Percentiles rank a stretch among this genome's conserved stretches.
Evolutionary conservation across 768 basidiomycete genomes (phyloP).

Genomic region (Sarcodon sp.): DNA sequence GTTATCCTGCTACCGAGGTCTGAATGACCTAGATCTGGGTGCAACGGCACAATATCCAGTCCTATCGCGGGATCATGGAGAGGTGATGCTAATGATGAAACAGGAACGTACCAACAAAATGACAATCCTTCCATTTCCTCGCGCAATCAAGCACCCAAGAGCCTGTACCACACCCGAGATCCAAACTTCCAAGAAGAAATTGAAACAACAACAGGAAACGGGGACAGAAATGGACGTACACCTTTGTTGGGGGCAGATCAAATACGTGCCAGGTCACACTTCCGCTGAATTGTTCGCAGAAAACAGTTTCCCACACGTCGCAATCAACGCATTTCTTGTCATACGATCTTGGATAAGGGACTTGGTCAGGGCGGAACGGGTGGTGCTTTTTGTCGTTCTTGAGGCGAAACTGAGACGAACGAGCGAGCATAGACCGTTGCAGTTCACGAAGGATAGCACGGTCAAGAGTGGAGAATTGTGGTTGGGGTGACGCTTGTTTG

Average conservation of each 20-base stretch:
- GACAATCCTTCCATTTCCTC: conserved; percentile 46
- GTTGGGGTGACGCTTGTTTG: not conserved
- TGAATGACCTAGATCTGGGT: conserved; percentile 53
- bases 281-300: conserved; percentile 27
- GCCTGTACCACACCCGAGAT: conserved; percentile 73
- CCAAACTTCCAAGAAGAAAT: conserved; percentile 28
- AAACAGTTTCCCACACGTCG: conserved; percentile 16
- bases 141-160: conserved; percentile 62
- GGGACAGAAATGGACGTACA: conserved; percentile 26
- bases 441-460: conserved; percentile 47
- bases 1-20: conserved; percentile 49
- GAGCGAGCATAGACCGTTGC: conserved; percentile 35
- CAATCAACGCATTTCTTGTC: conserved; percentile 46
- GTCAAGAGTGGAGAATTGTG: conserved; percentile 47
- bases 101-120: conserved; percentile 44
- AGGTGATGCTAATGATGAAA: not conserved
- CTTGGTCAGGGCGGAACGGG: conserved; percentile 31
- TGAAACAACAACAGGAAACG: not conserved
- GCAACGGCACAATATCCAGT: conserved; percentile 58
- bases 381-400: conserved; percentile 45
- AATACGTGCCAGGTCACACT: conserved; percentile 59
- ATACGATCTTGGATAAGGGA: conserved; percentile 61
- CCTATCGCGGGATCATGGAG: conserved; percentile 21
- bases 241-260: conserved; percentile 42
- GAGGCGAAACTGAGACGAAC: conserved; percentile 40